phyloP scores from a whole-genome alignment of 2,329 filamentous ascomycete species.

The Cytospora mali region DNA sequence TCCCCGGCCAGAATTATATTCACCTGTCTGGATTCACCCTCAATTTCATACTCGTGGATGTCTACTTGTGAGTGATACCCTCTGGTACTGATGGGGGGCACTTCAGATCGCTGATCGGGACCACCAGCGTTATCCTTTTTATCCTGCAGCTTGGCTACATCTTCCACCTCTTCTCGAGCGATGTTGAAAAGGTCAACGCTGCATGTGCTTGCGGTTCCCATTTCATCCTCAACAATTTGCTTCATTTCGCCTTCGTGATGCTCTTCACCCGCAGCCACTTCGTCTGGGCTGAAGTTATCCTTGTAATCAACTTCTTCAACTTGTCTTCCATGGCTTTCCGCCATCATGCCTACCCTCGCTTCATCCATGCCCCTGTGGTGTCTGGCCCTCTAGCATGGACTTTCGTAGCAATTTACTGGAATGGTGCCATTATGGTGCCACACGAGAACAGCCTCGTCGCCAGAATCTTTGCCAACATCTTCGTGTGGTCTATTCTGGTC shows the following conservation, averaged over 20 bases:
- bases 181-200: constrained; percentile 63
- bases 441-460: constrained; percentile 67
- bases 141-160: constrained; percentile 77
- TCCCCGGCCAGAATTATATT: constrained; percentile 73
- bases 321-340: constrained; percentile 79
- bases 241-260: constrained; percentile 80
- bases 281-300: constrained; percentile 72
- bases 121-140: constrained; percentile 68
- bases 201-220: constrained; percentile 80
- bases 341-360: constrained; percentile 69
- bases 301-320: constrained; percentile 82
- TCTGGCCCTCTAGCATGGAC: constrained; percentile 84
- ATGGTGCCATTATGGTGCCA: constrained; percentile 80
- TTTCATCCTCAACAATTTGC: constrained; percentile 83
- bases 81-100: neutral
- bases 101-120: neutral
- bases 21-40: constrained; percentile 74
- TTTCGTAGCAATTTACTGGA: constrained; percentile 86
- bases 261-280: constrained; percentile 80
- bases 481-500: constrained; percentile 80
- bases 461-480: constrained; percentile 82
- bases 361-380: constrained; percentile 76
- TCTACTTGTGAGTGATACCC: constrained; percentile 71
- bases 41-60: constrained; percentile 63
- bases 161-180: constrained; percentile 72